These are phyloP conservation scores for Pisolithus albus DNA, from an alignment of 768 basidiomycete species.

Conservation along the genomic window DNA sequence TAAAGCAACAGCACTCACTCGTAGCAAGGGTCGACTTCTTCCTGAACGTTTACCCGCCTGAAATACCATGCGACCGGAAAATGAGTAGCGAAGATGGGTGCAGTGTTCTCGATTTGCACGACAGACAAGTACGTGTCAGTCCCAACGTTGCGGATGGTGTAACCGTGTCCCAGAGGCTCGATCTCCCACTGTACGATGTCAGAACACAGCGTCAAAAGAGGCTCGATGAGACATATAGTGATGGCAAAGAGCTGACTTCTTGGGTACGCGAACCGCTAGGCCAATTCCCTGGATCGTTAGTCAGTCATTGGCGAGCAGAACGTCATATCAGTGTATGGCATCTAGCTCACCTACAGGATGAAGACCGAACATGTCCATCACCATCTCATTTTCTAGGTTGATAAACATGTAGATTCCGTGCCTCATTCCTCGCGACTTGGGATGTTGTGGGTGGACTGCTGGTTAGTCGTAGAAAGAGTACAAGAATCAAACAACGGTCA, in stretches of 20 bases:
- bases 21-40: not conserved
- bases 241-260: not conserved
- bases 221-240: not conserved
- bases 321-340: not conserved
- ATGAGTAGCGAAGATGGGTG: not conserved
- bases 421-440: not conserved
- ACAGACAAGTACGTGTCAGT: conserved; percentile 1
- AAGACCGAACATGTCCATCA: not conserved
- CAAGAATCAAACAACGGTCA: too few relatives aligned
- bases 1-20: not conserved
- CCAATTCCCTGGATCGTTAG: not conserved
- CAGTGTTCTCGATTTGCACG: not conserved
- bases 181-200: conserved; percentile 1
- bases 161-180: not conserved
- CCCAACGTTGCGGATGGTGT: conserved; percentile 1
- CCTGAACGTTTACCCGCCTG: not conserved
- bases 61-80: conserved; percentile 3
- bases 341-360: not conserved
- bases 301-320: not conserved
- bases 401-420: conserved; percentile 1
- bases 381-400: not conserved
- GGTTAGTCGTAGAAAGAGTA: too few relatives aligned
- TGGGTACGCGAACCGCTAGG: not conserved
- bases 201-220: not conserved
- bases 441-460: not conserved